Conservation (phyloP, 805 yeast genomes). For the Pichia ethanolica region DNA sequence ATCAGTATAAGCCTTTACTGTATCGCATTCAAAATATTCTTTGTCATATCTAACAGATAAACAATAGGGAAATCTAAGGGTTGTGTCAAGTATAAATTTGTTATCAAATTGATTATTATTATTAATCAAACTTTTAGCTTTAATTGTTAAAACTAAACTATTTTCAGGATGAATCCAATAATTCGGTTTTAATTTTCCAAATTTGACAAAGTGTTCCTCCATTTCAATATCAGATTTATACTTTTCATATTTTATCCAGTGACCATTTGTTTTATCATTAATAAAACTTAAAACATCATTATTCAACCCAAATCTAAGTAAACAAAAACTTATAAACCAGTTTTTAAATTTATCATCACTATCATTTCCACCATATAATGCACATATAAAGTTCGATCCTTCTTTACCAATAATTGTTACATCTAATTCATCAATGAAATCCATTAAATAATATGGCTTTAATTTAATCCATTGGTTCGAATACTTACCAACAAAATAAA, state of each 20-base stretch:
- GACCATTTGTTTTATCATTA: constrained; percentile 45
- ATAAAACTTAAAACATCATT: constrained; percentile 37
- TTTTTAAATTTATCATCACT: constrained; percentile 7
- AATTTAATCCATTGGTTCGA: constrained; percentile 72
- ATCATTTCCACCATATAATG: constrained; percentile 4
- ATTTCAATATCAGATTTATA: constrained; percentile 1
- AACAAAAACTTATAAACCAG: constrained; percentile 58
- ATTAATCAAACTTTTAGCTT: constrained; percentile 56
- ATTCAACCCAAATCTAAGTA: constrained; percentile 80
- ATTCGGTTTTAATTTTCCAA: constrained; percentile 57
- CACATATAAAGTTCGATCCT: constrained; percentile 4
- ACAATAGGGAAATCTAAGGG: constrained; percentile 73
- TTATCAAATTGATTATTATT: constrained; percentile 36
- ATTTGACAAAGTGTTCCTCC: constrained; percentile 30
- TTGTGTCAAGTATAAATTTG: constrained; percentile 56
- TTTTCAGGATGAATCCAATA: constrained; percentile 76
- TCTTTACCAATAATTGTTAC: constrained; percentile 66
- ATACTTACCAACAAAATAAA: constrained; percentile 55
- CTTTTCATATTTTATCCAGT: constrained; percentile 42
- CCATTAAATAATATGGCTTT: constrained; percentile 84
- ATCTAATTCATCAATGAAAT: constrained; percentile 83
- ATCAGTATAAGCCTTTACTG: constrained; percentile 43
- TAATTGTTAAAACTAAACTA: constrained; percentile 74
- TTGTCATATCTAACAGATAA: constrained; percentile 64
- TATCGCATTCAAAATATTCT: constrained; percentile 44